Conservation (phyloP, 257 asterid genomes). For the Penstemon eatonii region DNA sequence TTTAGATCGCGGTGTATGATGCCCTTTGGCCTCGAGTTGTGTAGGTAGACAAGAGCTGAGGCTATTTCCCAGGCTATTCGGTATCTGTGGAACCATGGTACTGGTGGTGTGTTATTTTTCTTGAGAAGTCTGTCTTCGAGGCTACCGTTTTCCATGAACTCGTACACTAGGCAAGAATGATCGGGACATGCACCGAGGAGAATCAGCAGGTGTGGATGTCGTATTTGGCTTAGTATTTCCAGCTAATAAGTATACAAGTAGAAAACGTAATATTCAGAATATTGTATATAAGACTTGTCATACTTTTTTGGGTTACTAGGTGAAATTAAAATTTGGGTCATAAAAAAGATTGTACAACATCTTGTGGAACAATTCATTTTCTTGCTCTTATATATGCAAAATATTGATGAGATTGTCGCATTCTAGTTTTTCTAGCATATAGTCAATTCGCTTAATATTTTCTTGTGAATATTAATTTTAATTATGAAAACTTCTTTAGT, state of each 20-base stretch:
- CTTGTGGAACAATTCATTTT: too few relatives aligned
- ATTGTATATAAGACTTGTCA: background rate
- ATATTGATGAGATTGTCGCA: too few relatives aligned
- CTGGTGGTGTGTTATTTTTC: constrained; percentile 57
- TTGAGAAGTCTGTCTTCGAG: constrained; percentile 65
- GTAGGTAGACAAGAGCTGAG: constrained; percentile 82
- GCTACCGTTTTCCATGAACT: constrained; percentile 89
- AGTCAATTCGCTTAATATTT: too few relatives aligned
- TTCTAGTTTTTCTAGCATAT: too few relatives aligned
- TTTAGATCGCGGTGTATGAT: constrained; percentile 89
- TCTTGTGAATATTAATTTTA: too few relatives aligned
- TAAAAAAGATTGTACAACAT: too few relatives aligned
- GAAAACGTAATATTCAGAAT: constrained; percentile 19
- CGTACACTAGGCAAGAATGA: constrained; percentile 74
- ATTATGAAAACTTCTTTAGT: too few relatives aligned
- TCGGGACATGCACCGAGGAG: constrained; percentile 88
- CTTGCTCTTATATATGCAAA: too few relatives aligned
- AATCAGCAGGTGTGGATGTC: constrained; percentile 82
- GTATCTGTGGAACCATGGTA: constrained; percentile 71
- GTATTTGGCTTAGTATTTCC: constrained; percentile 72
- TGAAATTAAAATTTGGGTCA: too few relatives aligned
- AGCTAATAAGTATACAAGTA: constrained; percentile 49
- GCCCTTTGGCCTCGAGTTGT: constrained; percentile 62
- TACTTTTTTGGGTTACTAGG: too few relatives aligned
- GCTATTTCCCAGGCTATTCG: constrained; percentile 91